Evolutionary conservation across 495 filamentous ascomycete genomes (phyloP), one percentile per base, ranked within the genome.

Genomic region (Lepraria neglecta): DNA sequence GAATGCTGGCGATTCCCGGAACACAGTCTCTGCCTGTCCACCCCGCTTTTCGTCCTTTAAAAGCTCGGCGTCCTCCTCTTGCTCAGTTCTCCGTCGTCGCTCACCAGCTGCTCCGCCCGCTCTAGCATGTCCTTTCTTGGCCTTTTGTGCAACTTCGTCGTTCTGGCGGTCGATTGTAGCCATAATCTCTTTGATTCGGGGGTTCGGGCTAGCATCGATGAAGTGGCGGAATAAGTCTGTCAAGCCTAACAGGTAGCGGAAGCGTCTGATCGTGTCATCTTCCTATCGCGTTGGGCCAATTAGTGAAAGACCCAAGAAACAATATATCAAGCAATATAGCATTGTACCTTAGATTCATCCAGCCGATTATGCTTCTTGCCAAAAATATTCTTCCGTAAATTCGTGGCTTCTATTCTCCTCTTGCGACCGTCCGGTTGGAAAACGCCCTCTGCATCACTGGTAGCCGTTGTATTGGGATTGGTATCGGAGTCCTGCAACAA

Each of bases 181-280:
- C 80, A 97, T 91, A 58, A 97, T 88, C 47, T 92, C 87, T 66
- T 92, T 87, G 69, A 97, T 90, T 43, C 85, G 85, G 0, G 92
- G 92, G 65, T 97, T 89, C 3, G 91, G 94, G 69, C 95, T 99
- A 21, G 91, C 87, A 69, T 97, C 91, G 76, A 99, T 99, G 74
- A 99, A 99, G 74, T 99, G 95, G 63, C 95, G 89, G 78, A 99
- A 99, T 24, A 99, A 82, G 69, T 99, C 95, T 50, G 95, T 99
- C 53, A 97, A 78, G 30, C 95, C 95, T 7, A 99, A 82, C 1
- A 99, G 85, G 69, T 99, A 97, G 54, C 91, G 89, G 71, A 97
- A 98, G 70, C 95, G 81, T 65, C 94, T 85, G 70, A 96, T 90
- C 0, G 91, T 92, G 68, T 99, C 95, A 77, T 96, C 90, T 74